These are phyloP conservation scores for Hibiscus tridactylites DNA, from an alignment of 345 rosid species.

Conservation along the genomic window DNA sequence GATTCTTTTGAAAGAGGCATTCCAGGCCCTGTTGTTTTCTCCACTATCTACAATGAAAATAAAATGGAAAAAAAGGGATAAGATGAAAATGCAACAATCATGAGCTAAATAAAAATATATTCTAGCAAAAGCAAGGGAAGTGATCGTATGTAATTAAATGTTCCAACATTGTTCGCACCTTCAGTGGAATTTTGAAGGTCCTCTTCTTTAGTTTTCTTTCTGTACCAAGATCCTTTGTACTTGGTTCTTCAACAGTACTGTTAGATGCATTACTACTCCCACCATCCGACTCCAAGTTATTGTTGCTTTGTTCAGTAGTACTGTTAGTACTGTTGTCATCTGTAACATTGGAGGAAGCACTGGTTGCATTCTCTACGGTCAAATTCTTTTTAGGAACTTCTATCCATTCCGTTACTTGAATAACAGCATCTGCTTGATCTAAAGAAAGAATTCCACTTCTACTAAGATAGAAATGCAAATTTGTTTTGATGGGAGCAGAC, in stretches of 20 bases:
- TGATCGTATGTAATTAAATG: neutral
- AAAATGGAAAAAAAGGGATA: neutral
- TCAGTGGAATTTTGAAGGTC: slow-evolving; percentile 75
- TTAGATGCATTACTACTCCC: slow-evolving; percentile 27
- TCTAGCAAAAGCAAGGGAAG: slow-evolving; percentile 1
- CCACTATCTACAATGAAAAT: slow-evolving; percentile 44
- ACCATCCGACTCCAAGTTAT: slow-evolving; percentile 39
- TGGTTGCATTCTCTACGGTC: slow-evolving; percentile 53
- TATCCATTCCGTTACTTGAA: slow-evolving; percentile 94
- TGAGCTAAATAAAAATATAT: neutral
- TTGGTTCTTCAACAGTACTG: slow-evolving; percentile 41
- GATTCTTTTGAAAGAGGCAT: slow-evolving; percentile 56
- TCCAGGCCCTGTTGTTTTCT: slow-evolving; percentile 81
- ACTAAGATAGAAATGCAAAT: slow-evolving; percentile 86
- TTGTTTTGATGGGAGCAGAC: slow-evolving; percentile 90
- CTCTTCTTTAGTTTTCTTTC: slow-evolving; percentile 76
- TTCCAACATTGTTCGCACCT: slow-evolving; percentile 39
- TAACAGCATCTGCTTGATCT: slow-evolving; percentile 89
- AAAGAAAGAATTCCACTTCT: slow-evolving; percentile 81
- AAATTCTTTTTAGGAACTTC: slow-evolving; percentile 81
- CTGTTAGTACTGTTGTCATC: slow-evolving; percentile 39
- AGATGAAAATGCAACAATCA: neutral
- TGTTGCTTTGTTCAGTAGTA: slow-evolving; percentile 44
- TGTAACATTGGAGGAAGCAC: slow-evolving; percentile 43
- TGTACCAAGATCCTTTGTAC: slow-evolving; percentile 36